These are phyloP conservation scores for Solanum bulbocastanum DNA, from an alignment of 257 asterid species.

Conservation along the genomic window DNA sequence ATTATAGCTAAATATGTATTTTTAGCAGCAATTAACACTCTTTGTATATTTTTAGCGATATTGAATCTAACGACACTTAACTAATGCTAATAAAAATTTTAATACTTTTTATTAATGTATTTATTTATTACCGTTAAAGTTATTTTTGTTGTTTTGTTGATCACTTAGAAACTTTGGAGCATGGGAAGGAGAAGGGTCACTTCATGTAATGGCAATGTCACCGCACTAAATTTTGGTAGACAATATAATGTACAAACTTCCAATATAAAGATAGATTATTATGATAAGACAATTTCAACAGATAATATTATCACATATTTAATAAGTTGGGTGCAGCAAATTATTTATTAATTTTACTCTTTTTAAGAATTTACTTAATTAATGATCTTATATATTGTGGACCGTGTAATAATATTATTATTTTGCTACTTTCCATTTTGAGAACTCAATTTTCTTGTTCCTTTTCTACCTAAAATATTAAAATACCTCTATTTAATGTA, in stretches of 20 bases:
- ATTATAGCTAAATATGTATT: no score
- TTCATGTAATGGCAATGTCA: background rate
- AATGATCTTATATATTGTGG: background rate
- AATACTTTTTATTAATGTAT: no score
- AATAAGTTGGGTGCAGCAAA: background rate
- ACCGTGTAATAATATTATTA: background rate
- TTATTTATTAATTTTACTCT: background rate
- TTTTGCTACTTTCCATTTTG: background rate
- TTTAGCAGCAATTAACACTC: no score
- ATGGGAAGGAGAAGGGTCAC: background rate
- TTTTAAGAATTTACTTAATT: background rate
- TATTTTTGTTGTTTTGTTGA: no score
- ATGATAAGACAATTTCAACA: background rate
- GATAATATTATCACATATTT: background rate
- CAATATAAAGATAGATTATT: background rate
- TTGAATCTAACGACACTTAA: no score
- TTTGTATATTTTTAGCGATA: no score
- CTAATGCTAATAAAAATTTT: no score
- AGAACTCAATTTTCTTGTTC: background rate
- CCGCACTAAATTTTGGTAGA: background rate
- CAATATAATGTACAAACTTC: background rate
- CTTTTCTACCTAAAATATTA: background rate
- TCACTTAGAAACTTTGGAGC: no score
- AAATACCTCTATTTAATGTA: background rate
- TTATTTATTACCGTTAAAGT: no score